phyloP scores from a whole-genome alignment of 768 basidiomycete species.

The Mycena floridula region DNA sequence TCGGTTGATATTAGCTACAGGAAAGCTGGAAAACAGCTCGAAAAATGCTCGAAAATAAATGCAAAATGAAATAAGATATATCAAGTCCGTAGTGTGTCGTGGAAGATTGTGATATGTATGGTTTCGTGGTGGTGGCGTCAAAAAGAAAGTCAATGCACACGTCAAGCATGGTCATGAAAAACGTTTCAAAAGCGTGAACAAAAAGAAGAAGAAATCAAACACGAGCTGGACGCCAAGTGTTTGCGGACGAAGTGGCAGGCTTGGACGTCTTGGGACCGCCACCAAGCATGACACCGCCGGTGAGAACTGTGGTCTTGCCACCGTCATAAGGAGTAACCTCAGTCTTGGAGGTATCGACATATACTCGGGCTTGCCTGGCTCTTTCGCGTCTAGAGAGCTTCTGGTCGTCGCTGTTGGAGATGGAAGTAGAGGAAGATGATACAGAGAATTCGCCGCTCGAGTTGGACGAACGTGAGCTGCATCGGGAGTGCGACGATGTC shows the following conservation, averaged over 20 bases:
- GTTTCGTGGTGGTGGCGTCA: constrained; percentile 8
- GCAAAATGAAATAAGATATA: constrained; percentile 8
- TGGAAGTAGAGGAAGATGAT: constrained; percentile 40
- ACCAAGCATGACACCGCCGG: constrained; percentile 85
- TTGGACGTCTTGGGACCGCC: constrained; percentile 31
- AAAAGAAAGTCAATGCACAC: constrained; percentile 6
- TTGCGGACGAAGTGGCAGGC: constrained; percentile 12
- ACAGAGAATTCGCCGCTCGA: constrained; percentile 61
- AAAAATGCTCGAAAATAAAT: constrained; percentile 4
- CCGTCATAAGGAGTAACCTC: constrained; percentile 84
- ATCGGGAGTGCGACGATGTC: constrained; percentile 62
- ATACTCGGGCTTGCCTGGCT: constrained; percentile 64
- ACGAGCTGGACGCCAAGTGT: constrained; percentile 56
- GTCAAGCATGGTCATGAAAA: constrained; percentile 8
- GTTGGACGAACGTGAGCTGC: constrained; percentile 68
- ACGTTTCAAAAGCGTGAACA: neutral
- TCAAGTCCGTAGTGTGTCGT: constrained; percentile 3
- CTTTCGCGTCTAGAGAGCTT: constrained; percentile 66
- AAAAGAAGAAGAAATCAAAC: constrained; percentile 18
- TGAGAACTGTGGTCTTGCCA: constrained; percentile 83
- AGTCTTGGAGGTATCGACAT: constrained; percentile 66
- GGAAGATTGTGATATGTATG: neutral
- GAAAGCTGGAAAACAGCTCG: neutral
- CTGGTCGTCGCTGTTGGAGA: constrained; percentile 26
- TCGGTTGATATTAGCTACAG: neutral